Evolutionary conservation across 768 basidiomycete genomes (phyloP).

Genomic region (Trametes cinnabarina): DNA sequence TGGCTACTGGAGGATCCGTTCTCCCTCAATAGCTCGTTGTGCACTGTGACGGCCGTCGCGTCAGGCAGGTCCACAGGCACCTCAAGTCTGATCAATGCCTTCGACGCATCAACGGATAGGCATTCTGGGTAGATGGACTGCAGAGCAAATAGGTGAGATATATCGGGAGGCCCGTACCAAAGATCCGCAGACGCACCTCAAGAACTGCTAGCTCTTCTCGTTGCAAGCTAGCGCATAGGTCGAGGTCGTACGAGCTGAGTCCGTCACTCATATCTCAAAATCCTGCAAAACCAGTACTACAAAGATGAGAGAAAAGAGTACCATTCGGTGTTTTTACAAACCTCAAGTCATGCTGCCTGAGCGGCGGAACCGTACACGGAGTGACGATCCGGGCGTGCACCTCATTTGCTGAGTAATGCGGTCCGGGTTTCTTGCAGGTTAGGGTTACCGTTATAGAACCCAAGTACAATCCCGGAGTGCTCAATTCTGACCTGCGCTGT

Average conservation of each 20-base stretch:
- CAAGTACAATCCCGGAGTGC: no score
- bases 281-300: background rate
- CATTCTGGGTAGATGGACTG: slow-evolving; percentile 83
- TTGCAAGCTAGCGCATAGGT: slow-evolving; percentile 34
- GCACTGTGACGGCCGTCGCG: slow-evolving; percentile 40
- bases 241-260: slow-evolving; percentile 1
- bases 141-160: background rate
- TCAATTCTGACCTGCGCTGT: no score
- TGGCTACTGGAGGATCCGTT: slow-evolving; percentile 8
- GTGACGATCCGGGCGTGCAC: no score
- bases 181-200: slow-evolving; percentile 40
- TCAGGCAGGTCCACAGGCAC: slow-evolving; percentile 61
- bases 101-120: slow-evolving; percentile 40
- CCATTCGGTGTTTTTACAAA: no score
- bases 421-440: background rate
- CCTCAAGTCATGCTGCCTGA: no score
- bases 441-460: background rate
- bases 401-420: background rate
- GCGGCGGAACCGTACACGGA: no score
- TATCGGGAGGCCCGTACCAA: background rate
- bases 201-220: slow-evolving; percentile 62
- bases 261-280: background rate
- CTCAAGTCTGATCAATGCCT: slow-evolving; percentile 52
- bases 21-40: slow-evolving; percentile 25
- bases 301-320: background rate